Evolutionary conservation across 164 flowering plant species (phyloP), one percentile per base, ranked within the genome.

Genomic region (Stephania japonica): DNA sequence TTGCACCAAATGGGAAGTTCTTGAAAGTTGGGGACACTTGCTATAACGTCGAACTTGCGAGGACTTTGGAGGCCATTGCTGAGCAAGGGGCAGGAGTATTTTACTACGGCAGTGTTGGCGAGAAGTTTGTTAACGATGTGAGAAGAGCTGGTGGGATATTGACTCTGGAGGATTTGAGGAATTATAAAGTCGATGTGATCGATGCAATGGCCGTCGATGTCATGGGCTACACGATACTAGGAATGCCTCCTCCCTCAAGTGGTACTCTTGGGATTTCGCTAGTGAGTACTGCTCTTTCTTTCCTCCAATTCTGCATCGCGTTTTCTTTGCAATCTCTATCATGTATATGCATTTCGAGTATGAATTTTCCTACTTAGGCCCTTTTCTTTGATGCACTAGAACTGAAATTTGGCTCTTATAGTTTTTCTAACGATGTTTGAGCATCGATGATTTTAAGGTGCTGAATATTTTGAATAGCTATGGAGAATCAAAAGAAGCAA

Each of bases 211-310:
- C 82, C 47, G 89, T 83, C 6, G 78, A 90, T 76, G 86, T 64
- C 2, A 80, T 92, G 94, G 97, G 97, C 1, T 89, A 85, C 82
- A 86, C 86, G 11, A 76, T 93, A 3, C 73, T 86, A 14, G 99
- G 99, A 78, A 91, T 96, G 99, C 97, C 95, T 0, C 98, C 94
- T 72, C 99, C 99, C 76, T 96, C 99, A 14, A 93, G 97, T 83
- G 99, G 99, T 67, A 91, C 97, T 5, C 79, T 89, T 6, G 98
- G 94, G 44, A 72, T 96, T 64, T 75, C 97, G 70, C 73, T 96
- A 87, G 98, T 91, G 42, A 16, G 88, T 81, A 4, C 12, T 61
- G 11, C 8, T 21, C 4, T 32, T 32, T 32, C 38, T 32, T 32
- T 32, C 38, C 38, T 2, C 1, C 3, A 32, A 32, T 32, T 32